Evolutionary conservation across 1,284 basidiomycete genomes (phyloP).

Genomic region (Cystobasidium slooffiae): DNA sequence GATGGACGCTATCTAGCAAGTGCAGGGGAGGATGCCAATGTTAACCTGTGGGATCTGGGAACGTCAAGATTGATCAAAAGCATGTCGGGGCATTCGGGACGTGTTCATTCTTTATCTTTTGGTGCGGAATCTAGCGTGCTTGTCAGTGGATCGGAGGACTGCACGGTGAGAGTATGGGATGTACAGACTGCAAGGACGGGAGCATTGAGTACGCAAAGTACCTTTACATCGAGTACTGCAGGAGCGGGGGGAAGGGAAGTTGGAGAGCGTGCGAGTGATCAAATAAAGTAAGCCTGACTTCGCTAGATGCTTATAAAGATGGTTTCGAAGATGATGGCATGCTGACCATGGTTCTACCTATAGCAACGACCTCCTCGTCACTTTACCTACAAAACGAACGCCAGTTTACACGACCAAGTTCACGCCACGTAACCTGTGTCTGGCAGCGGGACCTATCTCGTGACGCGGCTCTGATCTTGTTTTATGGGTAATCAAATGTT

Average conservation of each 20-base stretch:
- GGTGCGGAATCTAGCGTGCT: constrained; percentile 87
- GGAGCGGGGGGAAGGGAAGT: constrained; percentile 50
- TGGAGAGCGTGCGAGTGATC: constrained; percentile 48
- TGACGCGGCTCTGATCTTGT: neutral
- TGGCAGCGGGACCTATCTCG: constrained; percentile 71
- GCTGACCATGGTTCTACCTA: neutral
- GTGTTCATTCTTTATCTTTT: constrained; percentile 88
- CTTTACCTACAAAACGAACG: constrained; percentile 93
- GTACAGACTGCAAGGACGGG: constrained; percentile 63
- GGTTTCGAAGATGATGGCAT: neutral
- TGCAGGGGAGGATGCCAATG: constrained; percentile 87
- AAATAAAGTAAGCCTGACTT: constrained; percentile 60
- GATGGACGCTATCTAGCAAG: constrained; percentile 93
- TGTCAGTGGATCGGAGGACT: constrained; percentile 86
- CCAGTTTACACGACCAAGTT: constrained; percentile 91
- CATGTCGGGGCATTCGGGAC: constrained; percentile 90
- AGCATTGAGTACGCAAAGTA: constrained; percentile 54
- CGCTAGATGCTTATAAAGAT: too few relatives aligned
- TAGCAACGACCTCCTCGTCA: constrained; percentile 74
- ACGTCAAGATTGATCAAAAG: constrained; percentile 92
- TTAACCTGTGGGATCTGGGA: constrained; percentile 95
- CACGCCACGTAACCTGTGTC: constrained; percentile 88
- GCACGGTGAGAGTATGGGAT: constrained; percentile 97
- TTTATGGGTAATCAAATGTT: neutral
- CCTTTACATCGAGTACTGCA: constrained; percentile 43